Base-by-base conservation (phyloP, 805 yeast species). In the Yarrowia sp. region DNA sequence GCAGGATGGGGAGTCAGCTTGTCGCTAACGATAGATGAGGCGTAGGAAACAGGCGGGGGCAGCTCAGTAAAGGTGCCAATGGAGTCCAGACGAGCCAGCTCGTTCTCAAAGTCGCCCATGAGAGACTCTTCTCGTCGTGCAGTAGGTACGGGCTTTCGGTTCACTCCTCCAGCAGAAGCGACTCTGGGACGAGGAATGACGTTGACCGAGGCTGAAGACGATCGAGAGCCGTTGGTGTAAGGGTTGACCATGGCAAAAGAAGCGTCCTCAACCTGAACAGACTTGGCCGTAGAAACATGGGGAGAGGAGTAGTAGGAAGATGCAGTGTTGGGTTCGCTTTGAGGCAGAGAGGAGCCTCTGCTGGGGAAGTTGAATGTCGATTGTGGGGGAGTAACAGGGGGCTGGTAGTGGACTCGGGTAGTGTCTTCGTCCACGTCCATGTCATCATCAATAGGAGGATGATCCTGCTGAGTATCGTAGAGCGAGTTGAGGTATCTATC, bases 31-130 rank as follows among this genome's bases (percentile, higher is more conserved):
- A 44, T 35, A 36, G 50, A 35, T 8, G 22, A 17, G 77, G 66
- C 74, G 74, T 67, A 73, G 72, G 65, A 76, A 76, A 77, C 71
- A 78, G 65, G 71, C 67, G 39, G 79, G 82, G 82, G 68, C 75
- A 65, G 74, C 71, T 58, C 72, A 72, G 31, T 70, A 58, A 45
- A 38, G 47, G 36, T 18, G 17, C 31, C 57, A 50, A 55, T 55
- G 17, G 61, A 55, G 38, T 55, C 61, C 47, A 55, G 38, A 17
- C 61, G 61, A 31, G 61, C 45, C 61, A 55, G 61, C 61, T 55
- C 61, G 47, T 39, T 15, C 17, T 39, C 47, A 11, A 55, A 55
- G 6, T 39, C 61, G 15, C 47, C 47, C 36, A 55, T 28, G 17
- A 55, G 9, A 10, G 45, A 13, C 18, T 55, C 61, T 4, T 14